phyloP scores from a whole-genome alignment of 2,329 filamentous ascomycete genomes.

The Apiospora phragmitis region DNA sequence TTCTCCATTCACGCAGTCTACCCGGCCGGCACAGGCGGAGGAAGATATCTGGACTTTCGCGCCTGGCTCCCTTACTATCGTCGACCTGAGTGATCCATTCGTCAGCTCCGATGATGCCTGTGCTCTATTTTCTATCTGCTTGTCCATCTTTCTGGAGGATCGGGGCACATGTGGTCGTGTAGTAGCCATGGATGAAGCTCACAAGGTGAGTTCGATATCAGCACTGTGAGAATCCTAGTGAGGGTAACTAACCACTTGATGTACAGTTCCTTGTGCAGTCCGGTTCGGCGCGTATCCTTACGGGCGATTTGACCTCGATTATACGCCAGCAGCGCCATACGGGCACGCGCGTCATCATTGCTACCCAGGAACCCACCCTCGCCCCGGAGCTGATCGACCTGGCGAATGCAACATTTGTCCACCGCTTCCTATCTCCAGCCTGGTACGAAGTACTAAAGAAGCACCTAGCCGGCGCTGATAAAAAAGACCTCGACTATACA shows the following conservation, averaged over 20 bases:
- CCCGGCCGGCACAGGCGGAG: background rate
- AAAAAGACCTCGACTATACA: too few relatives aligned
- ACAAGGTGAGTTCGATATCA: conserved; percentile 62
- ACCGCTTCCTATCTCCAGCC: conserved; percentile 65
- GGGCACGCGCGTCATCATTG: conserved; percentile 66
- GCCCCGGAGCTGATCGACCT: conserved; percentile 68
- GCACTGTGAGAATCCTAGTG: too few relatives aligned
- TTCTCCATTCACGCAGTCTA: conserved; percentile 12
- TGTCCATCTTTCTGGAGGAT: too few relatives aligned
- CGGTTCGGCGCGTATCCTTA: conserved; percentile 57
- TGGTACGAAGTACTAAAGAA: too few relatives aligned
- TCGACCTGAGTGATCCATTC: conserved; percentile 74
- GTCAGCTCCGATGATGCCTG: conserved; percentile 68
- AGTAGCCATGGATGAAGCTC: conserved; percentile 74
- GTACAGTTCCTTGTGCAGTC: conserved; percentile 63
- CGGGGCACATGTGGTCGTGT: conserved; percentile 40
- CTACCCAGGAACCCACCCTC: conserved; percentile 76
- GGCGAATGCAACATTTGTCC: conserved; percentile 69
- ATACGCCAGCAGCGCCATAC: conserved; percentile 73
- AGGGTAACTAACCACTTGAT: too few relatives aligned
- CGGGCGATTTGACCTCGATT: conserved; percentile 58
- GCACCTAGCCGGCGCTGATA: too few relatives aligned
- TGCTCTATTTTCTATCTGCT: conserved; percentile 39
- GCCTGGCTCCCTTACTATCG: conserved; percentile 54
- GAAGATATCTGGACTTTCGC: conserved; percentile 29